Evolutionary conservation across 1,284 basidiomycete species (phyloP), one percentile per base, ranked within the genome.

Genomic region (Kalmanozyma brasiliensis): DNA sequence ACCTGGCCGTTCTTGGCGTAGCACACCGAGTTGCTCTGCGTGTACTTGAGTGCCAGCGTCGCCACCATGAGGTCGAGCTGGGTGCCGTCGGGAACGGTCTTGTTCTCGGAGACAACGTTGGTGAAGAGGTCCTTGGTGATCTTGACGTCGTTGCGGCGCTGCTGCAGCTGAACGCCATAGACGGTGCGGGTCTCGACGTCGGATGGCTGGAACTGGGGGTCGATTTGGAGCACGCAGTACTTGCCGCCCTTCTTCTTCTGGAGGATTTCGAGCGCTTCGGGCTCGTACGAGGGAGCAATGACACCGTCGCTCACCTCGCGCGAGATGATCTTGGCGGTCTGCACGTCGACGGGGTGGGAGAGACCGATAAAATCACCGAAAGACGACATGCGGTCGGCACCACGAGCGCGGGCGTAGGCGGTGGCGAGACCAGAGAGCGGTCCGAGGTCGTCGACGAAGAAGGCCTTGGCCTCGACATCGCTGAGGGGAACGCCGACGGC

Each of bases 321-420:
- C 17, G 93, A 94, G 83, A 98, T 97, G 82, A 99, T 96, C 74
- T 89, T 89, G 48, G 95, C 95, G 10, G 95, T 98, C 4, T 92
- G 90, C 32, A 93, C 86, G 83, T 99, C 96, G 84, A 94, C 96
- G 32, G 89, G 88, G 52, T 92, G 90, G 22, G 93, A 96, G 13
- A 99, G 87, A 1, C 93, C 95, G 79, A 99, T 95, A 83, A 98
- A 96, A 85, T 99, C 96, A 22, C 95, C 95, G 82, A 98, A 99
- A 6, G 93, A 97, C 2, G 94, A 97, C 95, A 99, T 99, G 53
- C 95, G 90, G 84, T 99, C 96, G 17, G 95, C 96, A 69, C 94
- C 94, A 82, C 96, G 89, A 52, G 95, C 96, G 60, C 96, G 90
- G 35, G 95, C 94, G 79, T 98, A 99, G 1, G 96, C 96, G 56